Evolutionary conservation across 2,329 filamentous ascomycete species (phyloP).

Genomic region (Hypoxylon sp.): DNA sequence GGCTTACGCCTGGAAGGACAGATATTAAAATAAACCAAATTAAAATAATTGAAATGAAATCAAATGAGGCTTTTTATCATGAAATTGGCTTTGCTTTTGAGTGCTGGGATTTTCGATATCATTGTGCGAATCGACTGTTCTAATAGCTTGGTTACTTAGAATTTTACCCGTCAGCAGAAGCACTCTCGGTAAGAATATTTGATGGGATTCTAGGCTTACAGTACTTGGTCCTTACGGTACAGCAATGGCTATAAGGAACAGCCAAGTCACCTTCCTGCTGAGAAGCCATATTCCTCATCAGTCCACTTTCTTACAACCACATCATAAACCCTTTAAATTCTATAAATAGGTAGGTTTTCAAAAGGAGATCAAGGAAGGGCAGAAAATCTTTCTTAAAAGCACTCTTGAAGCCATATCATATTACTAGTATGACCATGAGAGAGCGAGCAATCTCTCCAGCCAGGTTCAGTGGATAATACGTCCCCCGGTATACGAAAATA

Average conservation of each 20-base stretch:
- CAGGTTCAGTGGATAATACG: not conserved
- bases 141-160: not conserved
- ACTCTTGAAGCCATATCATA: too few relatives aligned
- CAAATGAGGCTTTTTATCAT: not conserved
- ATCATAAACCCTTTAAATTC: too few relatives aligned
- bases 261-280: too few relatives aligned
- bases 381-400: too few relatives aligned
- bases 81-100: not conserved
- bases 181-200: not conserved
- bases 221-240: not conserved
- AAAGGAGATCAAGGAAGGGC: too few relatives aligned
- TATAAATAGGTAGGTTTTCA: too few relatives aligned
- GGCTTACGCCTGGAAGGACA: constrained; percentile 17
- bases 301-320: too few relatives aligned
- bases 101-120: not conserved
- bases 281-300: too few relatives aligned
- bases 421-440: too few relatives aligned
- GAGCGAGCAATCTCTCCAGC: not conserved
- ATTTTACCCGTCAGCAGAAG: not conserved
- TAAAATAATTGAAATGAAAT: not conserved
- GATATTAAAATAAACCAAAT: not conserved
- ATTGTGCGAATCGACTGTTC: not conserved
- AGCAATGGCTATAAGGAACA: too few relatives aligned
- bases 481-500: not conserved
- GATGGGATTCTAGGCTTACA: not conserved